A percentile compares a stretch with the other conserved stretches of the same genome.
Evolutionary conservation across 768 basidiomycete genomes (phyloP).

Genomic region (Fistulinella prunicolor): DNA sequence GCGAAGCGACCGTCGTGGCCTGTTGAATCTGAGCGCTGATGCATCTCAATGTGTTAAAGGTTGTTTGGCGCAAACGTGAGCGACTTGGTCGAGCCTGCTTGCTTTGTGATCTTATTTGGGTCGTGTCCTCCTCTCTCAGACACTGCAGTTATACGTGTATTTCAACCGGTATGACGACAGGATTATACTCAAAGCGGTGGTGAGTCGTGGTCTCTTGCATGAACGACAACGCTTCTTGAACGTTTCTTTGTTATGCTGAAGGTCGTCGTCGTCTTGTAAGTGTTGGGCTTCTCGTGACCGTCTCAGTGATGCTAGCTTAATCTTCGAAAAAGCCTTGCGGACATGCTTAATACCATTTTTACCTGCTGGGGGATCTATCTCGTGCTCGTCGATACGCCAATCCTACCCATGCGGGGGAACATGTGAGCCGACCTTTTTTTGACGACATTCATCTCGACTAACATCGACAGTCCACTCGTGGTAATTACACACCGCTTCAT

Average conservation of each 20-base stretch:
- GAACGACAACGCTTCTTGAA: neutral
- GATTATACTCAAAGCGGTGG: constrained; percentile 3
- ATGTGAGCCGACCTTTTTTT: neutral
- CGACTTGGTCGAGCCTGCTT: neutral
- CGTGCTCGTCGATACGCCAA: constrained; percentile 4
- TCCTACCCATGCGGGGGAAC: constrained; percentile 4
- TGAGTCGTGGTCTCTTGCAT: neutral
- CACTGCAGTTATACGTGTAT: constrained; percentile 7
- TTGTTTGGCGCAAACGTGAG: constrained; percentile 14
- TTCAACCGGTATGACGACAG: constrained; percentile 9
- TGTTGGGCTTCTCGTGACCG: neutral
- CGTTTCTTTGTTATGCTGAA: neutral
- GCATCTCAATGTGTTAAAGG: constrained; percentile 4
- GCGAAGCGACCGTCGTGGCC: too few species aligned
- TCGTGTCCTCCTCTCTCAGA: neutral
- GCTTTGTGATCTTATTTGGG: neutral
- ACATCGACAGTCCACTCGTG: constrained; percentile 10
- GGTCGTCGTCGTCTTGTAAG: constrained; percentile 8
- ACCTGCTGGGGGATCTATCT: constrained; percentile 9
- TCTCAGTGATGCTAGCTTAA: neutral
- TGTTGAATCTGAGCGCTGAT: neutral
- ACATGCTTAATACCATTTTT: constrained; percentile 12
- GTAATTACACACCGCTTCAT: neutral
- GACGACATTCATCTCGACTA: neutral
- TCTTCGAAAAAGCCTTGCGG: constrained; percentile 7